phyloP scores from a whole-genome alignment of 192 early-diverging fungal genomes.

The Coemansia brasiliensis region DNA sequence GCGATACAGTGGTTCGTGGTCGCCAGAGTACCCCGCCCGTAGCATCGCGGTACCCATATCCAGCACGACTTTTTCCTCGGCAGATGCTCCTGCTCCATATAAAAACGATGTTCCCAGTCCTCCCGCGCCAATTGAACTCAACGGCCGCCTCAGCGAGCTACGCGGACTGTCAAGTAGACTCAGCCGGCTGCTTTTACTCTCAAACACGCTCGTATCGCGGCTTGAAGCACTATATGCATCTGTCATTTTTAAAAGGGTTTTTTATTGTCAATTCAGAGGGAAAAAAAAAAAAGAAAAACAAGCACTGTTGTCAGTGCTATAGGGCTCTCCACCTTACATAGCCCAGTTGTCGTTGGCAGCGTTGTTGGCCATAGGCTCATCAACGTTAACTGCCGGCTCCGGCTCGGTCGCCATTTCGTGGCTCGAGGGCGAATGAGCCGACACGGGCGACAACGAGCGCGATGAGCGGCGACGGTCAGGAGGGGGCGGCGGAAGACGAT shows the following conservation, averaged over 20 bases:
- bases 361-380: constrained; percentile 16
- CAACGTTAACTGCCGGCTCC: constrained; percentile 11
- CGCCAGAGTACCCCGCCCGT: constrained; percentile 85
- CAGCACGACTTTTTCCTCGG: constrained; percentile 82
- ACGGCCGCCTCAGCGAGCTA: constrained; percentile 5
- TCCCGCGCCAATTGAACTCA: neutral
- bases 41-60: constrained; percentile 82
- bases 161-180: neutral
- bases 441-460: constrained; percentile 25
- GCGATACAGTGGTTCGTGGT: constrained; percentile 71
- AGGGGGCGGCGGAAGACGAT: constrained; percentile 30
- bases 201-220: neutral
- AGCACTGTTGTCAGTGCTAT: neutral
- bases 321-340: neutral
- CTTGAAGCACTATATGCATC: neutral
- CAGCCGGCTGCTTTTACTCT: neutral
- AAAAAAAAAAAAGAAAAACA: constrained; percentile 5
- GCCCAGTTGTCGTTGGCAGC: constrained; percentile 42
- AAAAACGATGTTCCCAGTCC: neutral
- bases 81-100: constrained; percentile 34
- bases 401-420: constrained; percentile 30
- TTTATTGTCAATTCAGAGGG: neutral
- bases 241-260: neutral
- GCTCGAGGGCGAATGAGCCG: constrained; percentile 52
- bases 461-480: constrained; percentile 15